Evolutionary conservation across 106 monocot species (phyloP).

Genomic region (Dendrobium nobile): DNA sequence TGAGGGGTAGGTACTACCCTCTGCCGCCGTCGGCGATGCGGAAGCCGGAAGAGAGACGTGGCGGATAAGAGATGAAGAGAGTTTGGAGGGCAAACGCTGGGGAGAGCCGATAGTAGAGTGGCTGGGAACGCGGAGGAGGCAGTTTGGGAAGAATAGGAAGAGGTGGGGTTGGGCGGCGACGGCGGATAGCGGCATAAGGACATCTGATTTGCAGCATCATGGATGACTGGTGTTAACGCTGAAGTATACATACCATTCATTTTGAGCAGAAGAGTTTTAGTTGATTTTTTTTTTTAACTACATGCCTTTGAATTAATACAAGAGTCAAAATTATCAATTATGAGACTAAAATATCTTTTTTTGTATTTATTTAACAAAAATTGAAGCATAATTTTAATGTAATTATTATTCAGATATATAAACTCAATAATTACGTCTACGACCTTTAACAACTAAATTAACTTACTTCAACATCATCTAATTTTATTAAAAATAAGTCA

Average conservation of each 20-base stretch:
- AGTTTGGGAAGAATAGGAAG: neutral
- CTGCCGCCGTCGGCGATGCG: constrained; percentile 3
- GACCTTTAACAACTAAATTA: too few relatives aligned
- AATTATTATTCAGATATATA: neutral
- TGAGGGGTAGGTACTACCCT: constrained; percentile 10
- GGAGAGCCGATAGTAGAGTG: neutral
- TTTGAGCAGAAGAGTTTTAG: neutral
- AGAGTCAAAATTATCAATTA: neutral
- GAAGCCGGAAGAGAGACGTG: constrained; percentile 11
- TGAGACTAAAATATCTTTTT: neutral
- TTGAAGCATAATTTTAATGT: neutral
- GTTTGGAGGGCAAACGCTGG: neutral
- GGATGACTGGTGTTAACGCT: too few relatives aligned
- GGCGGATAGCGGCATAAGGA: neutral
- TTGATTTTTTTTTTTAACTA: neutral
- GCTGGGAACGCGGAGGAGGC: neutral
- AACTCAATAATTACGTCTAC: too few relatives aligned
- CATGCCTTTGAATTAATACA: neutral
- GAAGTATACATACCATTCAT: neutral
- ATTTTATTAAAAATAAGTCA: too few relatives aligned
- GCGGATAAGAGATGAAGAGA: constrained; percentile 2
- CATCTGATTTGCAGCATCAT: too few relatives aligned
- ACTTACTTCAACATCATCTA: too few relatives aligned
- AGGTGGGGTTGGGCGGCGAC: neutral
- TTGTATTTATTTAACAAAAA: neutral